Conservation (phyloP, 2,329 filamentous ascomycete species). For the Calonectria leucothoes region DNA sequence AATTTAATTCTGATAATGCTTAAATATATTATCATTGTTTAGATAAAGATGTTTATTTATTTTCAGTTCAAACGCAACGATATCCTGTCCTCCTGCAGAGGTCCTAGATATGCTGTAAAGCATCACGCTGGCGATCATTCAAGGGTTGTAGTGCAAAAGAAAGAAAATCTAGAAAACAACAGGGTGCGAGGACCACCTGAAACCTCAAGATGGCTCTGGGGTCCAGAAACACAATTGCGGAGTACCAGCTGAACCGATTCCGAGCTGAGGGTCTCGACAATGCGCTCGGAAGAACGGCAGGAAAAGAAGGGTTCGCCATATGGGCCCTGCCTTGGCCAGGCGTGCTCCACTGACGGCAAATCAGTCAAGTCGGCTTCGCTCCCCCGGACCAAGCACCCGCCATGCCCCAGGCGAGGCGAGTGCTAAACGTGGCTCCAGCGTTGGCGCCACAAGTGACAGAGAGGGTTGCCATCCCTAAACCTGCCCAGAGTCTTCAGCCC, state of each 20-base stretch:
- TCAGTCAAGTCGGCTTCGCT: neutral
- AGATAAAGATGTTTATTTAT: no score
- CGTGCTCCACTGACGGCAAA: neutral
- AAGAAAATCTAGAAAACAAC: neutral
- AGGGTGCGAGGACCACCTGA: constrained; percentile 1
- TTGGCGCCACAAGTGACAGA: neutral
- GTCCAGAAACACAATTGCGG: neutral
- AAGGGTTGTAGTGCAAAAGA: no score
- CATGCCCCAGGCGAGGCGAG: neutral
- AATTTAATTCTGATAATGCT: no score
- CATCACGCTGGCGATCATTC: no score
- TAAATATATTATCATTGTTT: no score
- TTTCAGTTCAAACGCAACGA: no score
- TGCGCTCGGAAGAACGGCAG: neutral
- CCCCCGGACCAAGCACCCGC: neutral
- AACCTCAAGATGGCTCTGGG: neutral
- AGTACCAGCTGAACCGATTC: neutral
- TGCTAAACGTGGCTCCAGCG: neutral
- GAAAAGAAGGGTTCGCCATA: neutral
- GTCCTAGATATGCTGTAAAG: no score
- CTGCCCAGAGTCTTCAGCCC: neutral
- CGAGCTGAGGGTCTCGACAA: neutral
- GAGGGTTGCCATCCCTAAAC: neutral
- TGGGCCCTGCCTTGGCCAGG: neutral
- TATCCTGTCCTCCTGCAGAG: no score